Percentiles rank a stretch among this genome's conserved stretches.
phyloP scores from a whole-genome alignment of 225 moss, liverwort and hornwort genomes.

The Lunularia cruciata region DNA sequence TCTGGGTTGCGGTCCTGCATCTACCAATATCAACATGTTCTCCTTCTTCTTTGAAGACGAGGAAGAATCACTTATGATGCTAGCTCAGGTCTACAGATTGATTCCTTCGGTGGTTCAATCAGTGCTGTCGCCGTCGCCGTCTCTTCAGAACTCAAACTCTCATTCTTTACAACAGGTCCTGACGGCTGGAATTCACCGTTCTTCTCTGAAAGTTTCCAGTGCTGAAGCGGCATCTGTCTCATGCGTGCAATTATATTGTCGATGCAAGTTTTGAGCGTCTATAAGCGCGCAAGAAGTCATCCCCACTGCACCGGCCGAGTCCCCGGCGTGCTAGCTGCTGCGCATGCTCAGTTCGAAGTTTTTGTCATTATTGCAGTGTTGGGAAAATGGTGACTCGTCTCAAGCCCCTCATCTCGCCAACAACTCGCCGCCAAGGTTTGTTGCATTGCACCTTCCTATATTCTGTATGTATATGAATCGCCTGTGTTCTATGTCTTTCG shows the following conservation, averaged over 20 bases:
- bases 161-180: neutral
- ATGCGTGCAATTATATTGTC: conserved; percentile 5
- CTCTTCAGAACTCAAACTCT: neutral
- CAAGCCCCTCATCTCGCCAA: neutral
- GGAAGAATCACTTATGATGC: neutral
- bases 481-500: too few relatives aligned
- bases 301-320: too few relatives aligned
- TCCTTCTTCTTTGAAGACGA: neutral
- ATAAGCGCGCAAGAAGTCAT: too few relatives aligned
- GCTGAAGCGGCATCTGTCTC: conserved; percentile 4
- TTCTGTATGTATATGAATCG: too few relatives aligned
- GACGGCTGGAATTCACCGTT: neutral
- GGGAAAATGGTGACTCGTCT: conserved; percentile 7
- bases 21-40: conserved; percentile 6
- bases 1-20: neutral
- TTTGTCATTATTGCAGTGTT: too few relatives aligned
- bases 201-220: conserved; percentile 6
- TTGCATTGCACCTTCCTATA: too few relatives aligned
- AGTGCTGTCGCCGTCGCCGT: neutral
- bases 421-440: too few relatives aligned
- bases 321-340: too few relatives aligned
- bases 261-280: neutral
- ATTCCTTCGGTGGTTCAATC: neutral
- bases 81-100: neutral
- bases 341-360: too few relatives aligned